Conservation (phyloP, 208 protist genomes). For the Leishmania major region DNA sequence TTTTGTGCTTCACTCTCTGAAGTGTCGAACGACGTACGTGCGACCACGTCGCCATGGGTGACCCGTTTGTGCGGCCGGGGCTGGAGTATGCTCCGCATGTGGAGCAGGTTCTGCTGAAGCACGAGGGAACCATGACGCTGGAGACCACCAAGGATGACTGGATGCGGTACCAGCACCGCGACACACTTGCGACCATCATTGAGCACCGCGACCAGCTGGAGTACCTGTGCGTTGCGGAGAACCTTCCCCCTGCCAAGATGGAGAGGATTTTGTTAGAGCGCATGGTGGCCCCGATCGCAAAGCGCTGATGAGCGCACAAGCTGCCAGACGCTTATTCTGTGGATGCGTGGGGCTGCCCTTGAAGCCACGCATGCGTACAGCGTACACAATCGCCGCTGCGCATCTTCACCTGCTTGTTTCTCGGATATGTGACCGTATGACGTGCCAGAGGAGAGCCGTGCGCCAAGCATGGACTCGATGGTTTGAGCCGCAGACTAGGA, state of each 20-base stretch:
- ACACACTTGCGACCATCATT: constrained; percentile 82
- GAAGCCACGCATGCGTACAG: neutral
- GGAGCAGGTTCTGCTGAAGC: constrained; percentile 79
- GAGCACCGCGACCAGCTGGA: constrained; percentile 66
- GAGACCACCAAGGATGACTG: constrained; percentile 89
- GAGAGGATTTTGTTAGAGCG: constrained; percentile 81
- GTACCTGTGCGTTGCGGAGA: constrained; percentile 82
- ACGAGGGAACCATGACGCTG: constrained; percentile 84
- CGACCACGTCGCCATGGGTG: constrained; percentile 53
- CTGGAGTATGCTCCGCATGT: constrained; percentile 85
- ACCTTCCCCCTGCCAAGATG: constrained; percentile 75
- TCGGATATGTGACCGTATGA: too few relatives aligned
- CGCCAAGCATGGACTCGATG: too few relatives aligned
- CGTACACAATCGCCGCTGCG: neutral
- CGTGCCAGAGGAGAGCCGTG: too few relatives aligned
- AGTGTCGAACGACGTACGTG: neutral
- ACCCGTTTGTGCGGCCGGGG: constrained; percentile 87
- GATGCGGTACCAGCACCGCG: constrained; percentile 86
- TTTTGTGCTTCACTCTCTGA: neutral
- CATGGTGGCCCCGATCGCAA: constrained; percentile 64
- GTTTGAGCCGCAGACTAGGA: too few relatives aligned
- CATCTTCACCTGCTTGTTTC: neutral
- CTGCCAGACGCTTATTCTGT: neutral
- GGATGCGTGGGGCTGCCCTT: neutral
- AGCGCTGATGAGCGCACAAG: constrained; percentile 21